Conservation (phyloP, 2,329 filamentous ascomycete genomes). For the Sarocladium brachiariae region DNA sequence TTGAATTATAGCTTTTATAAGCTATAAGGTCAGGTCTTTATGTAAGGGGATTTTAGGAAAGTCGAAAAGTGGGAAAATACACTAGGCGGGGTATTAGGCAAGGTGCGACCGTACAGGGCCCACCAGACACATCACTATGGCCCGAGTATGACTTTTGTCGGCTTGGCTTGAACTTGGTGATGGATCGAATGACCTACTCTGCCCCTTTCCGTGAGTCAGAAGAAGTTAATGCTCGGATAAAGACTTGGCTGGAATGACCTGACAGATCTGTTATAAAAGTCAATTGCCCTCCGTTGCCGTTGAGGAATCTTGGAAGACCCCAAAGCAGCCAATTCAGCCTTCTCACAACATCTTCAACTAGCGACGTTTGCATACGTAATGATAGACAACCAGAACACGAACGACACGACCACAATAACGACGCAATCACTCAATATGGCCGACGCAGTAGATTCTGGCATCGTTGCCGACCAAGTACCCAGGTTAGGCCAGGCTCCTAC, state of each 20-base stretch:
- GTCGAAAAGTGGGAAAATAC: too few species aligned
- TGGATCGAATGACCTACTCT: neutral
- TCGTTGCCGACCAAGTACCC: neutral
- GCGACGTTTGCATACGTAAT: neutral
- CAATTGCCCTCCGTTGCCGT: neutral
- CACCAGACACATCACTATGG: neutral
- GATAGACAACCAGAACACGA: neutral
- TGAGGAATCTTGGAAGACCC: too few species aligned
- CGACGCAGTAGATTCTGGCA: neutral
- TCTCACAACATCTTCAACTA: neutral
- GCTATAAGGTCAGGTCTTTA: too few species aligned
- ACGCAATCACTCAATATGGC: neutral
- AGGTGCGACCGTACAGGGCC: too few species aligned
- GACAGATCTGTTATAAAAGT: neutral
- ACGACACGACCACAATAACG: conserved; percentile 3
- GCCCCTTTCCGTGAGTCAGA: too few species aligned
- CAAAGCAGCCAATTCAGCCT: too few species aligned
- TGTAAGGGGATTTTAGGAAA: too few species aligned
- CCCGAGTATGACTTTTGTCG: conserved; percentile 1
- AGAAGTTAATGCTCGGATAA: too few species aligned
- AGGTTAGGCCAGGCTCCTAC: neutral
- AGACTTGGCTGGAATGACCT: too few species aligned
- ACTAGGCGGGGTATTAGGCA: too few species aligned
- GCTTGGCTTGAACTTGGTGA: neutral
- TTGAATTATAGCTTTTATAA: too few species aligned